These are phyloP conservation scores for Polychaeton citri DNA, from an alignment of 2,329 filamentous ascomycete species.

Conservation along the genomic window DNA sequence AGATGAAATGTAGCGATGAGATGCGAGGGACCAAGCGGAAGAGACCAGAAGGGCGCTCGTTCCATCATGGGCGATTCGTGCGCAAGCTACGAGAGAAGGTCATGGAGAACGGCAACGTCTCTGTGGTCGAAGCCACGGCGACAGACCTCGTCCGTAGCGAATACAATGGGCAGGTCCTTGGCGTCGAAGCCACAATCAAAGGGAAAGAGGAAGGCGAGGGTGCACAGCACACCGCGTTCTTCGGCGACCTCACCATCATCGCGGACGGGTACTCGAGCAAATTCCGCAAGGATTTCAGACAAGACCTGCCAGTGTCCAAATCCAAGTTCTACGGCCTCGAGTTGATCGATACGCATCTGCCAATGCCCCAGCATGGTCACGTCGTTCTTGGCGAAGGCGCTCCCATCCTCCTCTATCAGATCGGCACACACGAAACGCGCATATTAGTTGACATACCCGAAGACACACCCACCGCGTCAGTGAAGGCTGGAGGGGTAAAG, in stretches of 20 bases:
- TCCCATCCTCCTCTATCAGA: slow-evolving; percentile 89
- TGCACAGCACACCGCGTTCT: slow-evolving; percentile 42
- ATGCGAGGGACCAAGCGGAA: slow-evolving; percentile 23
- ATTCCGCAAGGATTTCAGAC: slow-evolving; percentile 70
- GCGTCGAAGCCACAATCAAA: slow-evolving; percentile 63
- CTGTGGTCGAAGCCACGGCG: slow-evolving; percentile 80
- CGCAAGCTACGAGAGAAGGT: slow-evolving; percentile 66
- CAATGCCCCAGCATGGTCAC: slow-evolving; percentile 64
- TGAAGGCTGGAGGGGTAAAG: slow-evolving; percentile 68
- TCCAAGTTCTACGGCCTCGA: slow-evolving; percentile 92
- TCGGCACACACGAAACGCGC: slow-evolving; percentile 86
- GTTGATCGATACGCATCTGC: slow-evolving; percentile 73
- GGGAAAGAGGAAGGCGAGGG: slow-evolving; percentile 39
- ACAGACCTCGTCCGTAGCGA: slow-evolving; percentile 60
- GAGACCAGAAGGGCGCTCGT: slow-evolving; percentile 60
- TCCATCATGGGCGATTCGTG: slow-evolving; percentile 94
- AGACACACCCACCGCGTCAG: slow-evolving; percentile 57
- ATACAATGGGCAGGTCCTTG: slow-evolving; percentile 59
- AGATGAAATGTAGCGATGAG: slow-evolving; percentile 19
- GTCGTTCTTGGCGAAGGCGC: slow-evolving; percentile 68
- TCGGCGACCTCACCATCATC: slow-evolving; percentile 75
- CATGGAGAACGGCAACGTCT: slow-evolving; percentile 65
- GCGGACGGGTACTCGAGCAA: slow-evolving; percentile 88
- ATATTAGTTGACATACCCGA: slow-evolving; percentile 79
- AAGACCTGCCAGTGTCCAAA: slow-evolving; percentile 52